Percentiles rank a stretch among this genome's conserved stretches.
Conservation (phyloP, 768 basidiomycete genomes). For the Daedaleopsis sinensis region DNA sequence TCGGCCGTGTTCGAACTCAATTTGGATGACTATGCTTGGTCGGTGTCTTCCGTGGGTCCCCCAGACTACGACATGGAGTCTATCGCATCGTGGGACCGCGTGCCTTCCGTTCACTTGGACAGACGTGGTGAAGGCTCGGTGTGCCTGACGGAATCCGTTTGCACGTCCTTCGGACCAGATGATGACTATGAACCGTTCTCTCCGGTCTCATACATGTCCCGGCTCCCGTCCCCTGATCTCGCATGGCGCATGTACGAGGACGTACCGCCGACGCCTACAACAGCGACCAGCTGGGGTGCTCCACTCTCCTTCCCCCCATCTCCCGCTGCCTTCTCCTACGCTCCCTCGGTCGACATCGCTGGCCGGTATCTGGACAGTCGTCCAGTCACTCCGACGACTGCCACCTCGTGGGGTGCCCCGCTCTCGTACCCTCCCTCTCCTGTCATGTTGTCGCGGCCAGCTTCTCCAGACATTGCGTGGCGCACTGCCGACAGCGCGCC, state of each 20-base stretch:
- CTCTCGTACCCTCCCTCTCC: slow-evolving; percentile 42
- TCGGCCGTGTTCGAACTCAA: slow-evolving; percentile 47
- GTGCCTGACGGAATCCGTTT: slow-evolving; percentile 51
- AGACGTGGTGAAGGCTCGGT: slow-evolving; percentile 59
- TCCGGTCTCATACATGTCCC: slow-evolving; percentile 36
- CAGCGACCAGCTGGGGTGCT: slow-evolving; percentile 51
- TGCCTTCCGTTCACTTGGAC: slow-evolving; percentile 60
- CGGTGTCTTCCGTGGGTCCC: slow-evolving; percentile 70
- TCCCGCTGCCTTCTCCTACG: slow-evolving; percentile 26
- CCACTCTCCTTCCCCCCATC: slow-evolving; percentile 39
- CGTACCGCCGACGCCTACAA: slow-evolving; percentile 52
- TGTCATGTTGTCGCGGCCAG: slow-evolving; percentile 17
- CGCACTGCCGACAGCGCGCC: slow-evolving; percentile 20
- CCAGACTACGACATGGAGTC: slow-evolving; percentile 43
- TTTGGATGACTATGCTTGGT: slow-evolving; percentile 71
- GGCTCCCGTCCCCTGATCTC: slow-evolving; percentile 60
- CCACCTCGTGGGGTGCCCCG: slow-evolving; percentile 57
- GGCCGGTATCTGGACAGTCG: slow-evolving; percentile 39
- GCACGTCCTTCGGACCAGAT: slow-evolving; percentile 60
- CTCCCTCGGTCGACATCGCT: slow-evolving; percentile 45
- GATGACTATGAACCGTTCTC: slow-evolving; percentile 47
- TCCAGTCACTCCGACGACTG: slow-evolving; percentile 46
- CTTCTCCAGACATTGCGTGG: slow-evolving; percentile 22
- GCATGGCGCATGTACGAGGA: slow-evolving; percentile 59
- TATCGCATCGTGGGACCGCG: slow-evolving; percentile 39